A percentile compares a stretch with the other conserved stretches of the same genome.
phyloP scores from a whole-genome alignment of 148 eudicot genomes.

The Drosera capensis region DNA sequence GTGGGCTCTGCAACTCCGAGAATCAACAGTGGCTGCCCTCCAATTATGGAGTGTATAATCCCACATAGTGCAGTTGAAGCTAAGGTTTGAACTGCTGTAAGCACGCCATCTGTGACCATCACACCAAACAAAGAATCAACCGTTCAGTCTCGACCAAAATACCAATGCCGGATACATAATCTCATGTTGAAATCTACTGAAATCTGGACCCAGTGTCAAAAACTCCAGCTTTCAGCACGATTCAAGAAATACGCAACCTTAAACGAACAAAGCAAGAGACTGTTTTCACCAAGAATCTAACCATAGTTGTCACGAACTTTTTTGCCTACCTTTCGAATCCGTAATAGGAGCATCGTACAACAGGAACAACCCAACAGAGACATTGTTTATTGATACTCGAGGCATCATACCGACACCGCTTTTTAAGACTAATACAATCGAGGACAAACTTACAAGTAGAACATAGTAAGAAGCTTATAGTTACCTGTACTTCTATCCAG shows the following conservation, averaged over 20 bases:
- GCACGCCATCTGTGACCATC: constrained; percentile 46
- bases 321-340: too few relatives aligned
- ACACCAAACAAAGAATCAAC: too few relatives aligned
- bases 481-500: constrained; percentile 61
- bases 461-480: background rate
- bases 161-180: background rate
- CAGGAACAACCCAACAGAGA: too few relatives aligned
- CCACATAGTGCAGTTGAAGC: constrained; percentile 79
- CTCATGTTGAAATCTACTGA: background rate
- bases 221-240: too few relatives aligned
- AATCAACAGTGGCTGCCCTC: constrained; percentile 79
- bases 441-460: background rate
- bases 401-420: background rate
- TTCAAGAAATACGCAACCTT: too few relatives aligned
- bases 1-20: constrained; percentile 90
- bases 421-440: background rate
- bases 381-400: too few relatives aligned
- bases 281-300: too few relatives aligned
- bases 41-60: constrained; percentile 75
- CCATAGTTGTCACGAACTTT: too few relatives aligned
- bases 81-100: constrained; percentile 76
- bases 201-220: too few relatives aligned
- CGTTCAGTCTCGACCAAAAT: too few relatives aligned
- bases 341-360: too few relatives aligned
- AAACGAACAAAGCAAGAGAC: too few relatives aligned